Evolutionary conservation across 345 rosid species (phyloP).

Genomic region (Eutrema yunnanense): DNA sequence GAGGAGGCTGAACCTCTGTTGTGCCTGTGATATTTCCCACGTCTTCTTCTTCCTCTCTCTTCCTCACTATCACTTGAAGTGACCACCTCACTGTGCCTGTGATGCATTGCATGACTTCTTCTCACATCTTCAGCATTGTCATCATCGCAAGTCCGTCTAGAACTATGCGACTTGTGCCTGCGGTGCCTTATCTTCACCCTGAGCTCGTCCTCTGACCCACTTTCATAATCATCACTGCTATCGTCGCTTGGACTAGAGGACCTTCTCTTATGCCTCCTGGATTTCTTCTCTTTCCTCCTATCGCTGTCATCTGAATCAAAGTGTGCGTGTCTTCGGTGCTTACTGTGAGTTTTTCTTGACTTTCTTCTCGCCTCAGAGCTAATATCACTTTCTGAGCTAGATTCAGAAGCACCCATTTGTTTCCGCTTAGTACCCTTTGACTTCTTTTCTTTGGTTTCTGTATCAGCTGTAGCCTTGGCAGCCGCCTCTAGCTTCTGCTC

Average conservation of each 20-base stretch:
- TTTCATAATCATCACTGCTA: conserved; percentile 38
- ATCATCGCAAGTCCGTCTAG: conserved; percentile 31
- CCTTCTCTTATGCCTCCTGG: conserved; percentile 39
- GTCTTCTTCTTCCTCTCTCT: conserved; percentile 32
- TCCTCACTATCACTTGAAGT: conserved; percentile 33
- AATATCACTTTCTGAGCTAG: conserved; percentile 42
- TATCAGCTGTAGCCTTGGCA: conserved; percentile 64
- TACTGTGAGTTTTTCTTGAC: conserved; percentile 47
- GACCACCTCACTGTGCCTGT: conserved; percentile 20
- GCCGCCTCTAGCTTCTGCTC: conserved; percentile 95
- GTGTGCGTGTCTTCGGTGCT: conserved; percentile 48
- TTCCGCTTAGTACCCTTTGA: conserved; percentile 50
- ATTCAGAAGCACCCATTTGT: conserved; percentile 37
- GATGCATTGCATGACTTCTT: conserved; percentile 27
- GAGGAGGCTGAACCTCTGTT: conserved; percentile 23
- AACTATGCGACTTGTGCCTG: conserved; percentile 38
- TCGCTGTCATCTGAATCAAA: conserved; percentile 49
- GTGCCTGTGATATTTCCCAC: conserved; percentile 33
- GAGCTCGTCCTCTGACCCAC: conserved; percentile 44
- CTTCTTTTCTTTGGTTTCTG: conserved; percentile 57
- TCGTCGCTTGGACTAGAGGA: conserved; percentile 36
- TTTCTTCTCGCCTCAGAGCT: conserved; percentile 43
- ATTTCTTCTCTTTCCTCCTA: conserved; percentile 48
- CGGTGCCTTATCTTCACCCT: conserved; percentile 41
- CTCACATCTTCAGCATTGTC: conserved; percentile 27